Conservation (phyloP, 1,284 basidiomycete genomes). For the Apiotrichum gamsii region DNA sequence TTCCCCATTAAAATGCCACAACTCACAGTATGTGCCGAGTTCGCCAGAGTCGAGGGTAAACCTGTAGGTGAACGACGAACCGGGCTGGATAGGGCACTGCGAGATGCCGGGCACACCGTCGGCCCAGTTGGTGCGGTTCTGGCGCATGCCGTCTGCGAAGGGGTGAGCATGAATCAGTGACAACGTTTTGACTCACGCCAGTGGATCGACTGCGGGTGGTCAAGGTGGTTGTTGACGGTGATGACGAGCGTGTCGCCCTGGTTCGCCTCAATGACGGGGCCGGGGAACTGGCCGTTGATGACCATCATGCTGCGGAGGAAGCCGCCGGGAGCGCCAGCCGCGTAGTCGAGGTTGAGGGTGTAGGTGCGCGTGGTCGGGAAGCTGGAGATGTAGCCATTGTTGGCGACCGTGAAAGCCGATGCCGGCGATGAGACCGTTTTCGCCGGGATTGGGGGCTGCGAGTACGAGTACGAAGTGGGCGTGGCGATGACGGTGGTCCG, state of each 20-base stretch:
- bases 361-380: slow-evolving; percentile 1
- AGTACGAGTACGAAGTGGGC: slow-evolving; percentile 2
- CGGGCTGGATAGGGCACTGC: slow-evolving; percentile 53
- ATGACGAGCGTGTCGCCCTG: slow-evolving; percentile 29
- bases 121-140: slow-evolving; percentile 27
- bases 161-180: no score
- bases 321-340: slow-evolving; percentile 8
- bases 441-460: slow-evolving; percentile 9
- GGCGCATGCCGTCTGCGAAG: slow-evolving; percentile 31
- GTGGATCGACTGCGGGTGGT: slow-evolving; percentile 24
- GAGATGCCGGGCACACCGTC: slow-evolving; percentile 34
- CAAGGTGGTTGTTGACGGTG: slow-evolving; percentile 26
- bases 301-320: slow-evolving; percentile 11
- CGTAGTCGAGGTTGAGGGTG: slow-evolving; percentile 5
- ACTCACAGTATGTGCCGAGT: slow-evolving; percentile 31
- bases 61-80: slow-evolving; percentile 51
- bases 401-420: slow-evolving; percentile 1
- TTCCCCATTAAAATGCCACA: no score
- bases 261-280: slow-evolving; percentile 32
- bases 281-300: slow-evolving; percentile 19
- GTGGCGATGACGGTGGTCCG: background rate
- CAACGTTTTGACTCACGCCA: no score
- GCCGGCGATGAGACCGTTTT: background rate
- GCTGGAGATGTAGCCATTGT: background rate
- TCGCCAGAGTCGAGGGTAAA: slow-evolving; percentile 27